Base-by-base conservation (phyloP, 306 rosid species). In the Styphnolobium japonicum region DNA sequence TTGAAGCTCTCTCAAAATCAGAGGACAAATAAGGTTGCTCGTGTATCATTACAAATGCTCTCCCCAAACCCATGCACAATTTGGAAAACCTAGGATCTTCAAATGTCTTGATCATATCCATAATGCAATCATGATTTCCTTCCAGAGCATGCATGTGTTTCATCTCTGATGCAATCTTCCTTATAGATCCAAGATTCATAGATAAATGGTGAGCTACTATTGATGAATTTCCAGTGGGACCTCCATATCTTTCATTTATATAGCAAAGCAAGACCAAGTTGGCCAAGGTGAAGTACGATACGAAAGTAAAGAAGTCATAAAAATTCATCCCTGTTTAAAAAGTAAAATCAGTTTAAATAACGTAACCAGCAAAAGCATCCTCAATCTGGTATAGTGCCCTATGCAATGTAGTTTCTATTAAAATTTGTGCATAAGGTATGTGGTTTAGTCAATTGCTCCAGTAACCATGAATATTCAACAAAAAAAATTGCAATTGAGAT, bases 311-410 rank as follows among this genome's bases (percentile, higher is more conserved):
- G 90, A 91, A 90, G 83, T 95, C 99, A 77, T 52, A 85, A 66
- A 93, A 93, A 79, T 95, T 90, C 98, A 93, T 93, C 85, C 99
- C 86, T 83, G 97, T 80, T 84, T 57, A 76, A 76, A 79, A 80
- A 67, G 15, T 60, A 72, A 77, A 79, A 63, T 56, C 51, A 85
- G 78, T 49, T 80, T 6, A 65, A n/a, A 25, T 55, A 43, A 16
- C 3, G 10, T 33, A 29, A 56, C 51, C 57, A 69, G 57, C 51
- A 51, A 69, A 62, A 46, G 49, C 40, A 53, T 58, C 63, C 29
- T 49, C 70, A 40, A 58, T 23, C 21, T 33, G 31, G 55, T 52
- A 71, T 3, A 10, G 37, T 51, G 52, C 10, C 48, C 19, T 18
- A 70, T 36, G 62, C 25, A 67, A 71, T 64, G 10, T 49, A 77